Evolutionary conservation across 805 yeast genomes (phyloP), one percentile per base, ranked within the genome.

Genomic region (Grigorovia jiainica): DNA sequence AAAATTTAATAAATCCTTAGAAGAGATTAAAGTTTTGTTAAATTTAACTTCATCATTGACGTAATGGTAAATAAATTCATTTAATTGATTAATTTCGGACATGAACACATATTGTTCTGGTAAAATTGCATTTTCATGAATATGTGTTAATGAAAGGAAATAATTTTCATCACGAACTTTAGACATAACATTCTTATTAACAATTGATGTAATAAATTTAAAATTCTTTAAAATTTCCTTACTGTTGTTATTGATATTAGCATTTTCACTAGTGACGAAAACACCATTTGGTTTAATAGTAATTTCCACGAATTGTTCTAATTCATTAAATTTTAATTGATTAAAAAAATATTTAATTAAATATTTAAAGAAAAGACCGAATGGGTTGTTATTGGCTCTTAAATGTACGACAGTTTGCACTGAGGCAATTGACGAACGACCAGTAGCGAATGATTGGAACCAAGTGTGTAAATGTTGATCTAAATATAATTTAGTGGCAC

Each of bases 21-120:
- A 55, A 36, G 65, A 67, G 11, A 54, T 48, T 45, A 78, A 57
- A 24, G 76, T 65, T 9, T 38, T 32, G 23, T 66, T 63, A 41
- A 80, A 58, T 1, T 20, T 8, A 7, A 32, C 27, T 24, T 40
- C 38, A 19, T 42, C 36, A 7, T 13, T 27, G n/a, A 23, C 21
- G 49, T 43, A 38, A 39, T 34, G 9, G 18, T 34, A 30, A 40
- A 84, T 65, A 44, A 75, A 66, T 5, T 78, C 86, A 50, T 81
- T 87, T 66, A 85, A 71, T 60, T 90, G 97, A 47, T 79, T 72
- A 43, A 77, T 77, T 70, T 92, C 99, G 52, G 83, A 71, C 97
- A 92, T 89, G 66, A 76, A 86, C 21, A 86, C 95, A 57, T 73
- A 84, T 48, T 82, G 77, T 36, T 65, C 53, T 29, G 96, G 95